Evolutionary conservation across 169 alveolate genomes (phyloP).

Genomic region (Plasmodium falciparum): DNA sequence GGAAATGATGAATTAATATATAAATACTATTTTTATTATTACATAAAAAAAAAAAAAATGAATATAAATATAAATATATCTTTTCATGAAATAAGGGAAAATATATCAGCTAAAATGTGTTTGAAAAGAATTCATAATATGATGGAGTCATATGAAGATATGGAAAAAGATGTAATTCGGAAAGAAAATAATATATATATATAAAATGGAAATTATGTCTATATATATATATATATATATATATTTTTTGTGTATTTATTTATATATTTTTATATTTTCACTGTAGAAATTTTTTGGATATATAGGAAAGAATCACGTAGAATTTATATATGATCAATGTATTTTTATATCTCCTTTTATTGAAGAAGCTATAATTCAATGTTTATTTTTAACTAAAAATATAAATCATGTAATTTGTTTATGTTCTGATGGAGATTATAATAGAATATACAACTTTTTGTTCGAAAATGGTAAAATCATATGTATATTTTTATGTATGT

Average conservation of each 20-base stretch:
- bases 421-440: conserved; percentile 16
- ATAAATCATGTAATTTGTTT: conserved; percentile 62
- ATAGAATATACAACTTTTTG: conserved; percentile 57
- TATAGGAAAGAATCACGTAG: conserved; percentile 22
- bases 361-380: conserved; percentile 68
- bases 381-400: conserved; percentile 60
- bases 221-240: neutral
- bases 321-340: conserved; percentile 41
- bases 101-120: neutral
- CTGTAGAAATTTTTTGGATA: conserved; percentile 6
- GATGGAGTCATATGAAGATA: neutral
- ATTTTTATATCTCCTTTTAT: conserved; percentile 73
- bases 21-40: conserved; percentile 31
- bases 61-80: neutral
- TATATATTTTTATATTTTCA: conserved; percentile 1
- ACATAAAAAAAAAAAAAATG: conserved; percentile 27
- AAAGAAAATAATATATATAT: neutral
- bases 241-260: too few relatives aligned
- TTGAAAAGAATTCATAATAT: conserved; percentile 1
- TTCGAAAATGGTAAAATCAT: conserved; percentile 43
- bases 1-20: neutral
- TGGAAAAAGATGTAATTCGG: conserved; percentile 6
- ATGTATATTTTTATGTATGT: neutral
- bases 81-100: neutral
- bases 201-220: neutral